phyloP scores from a whole-genome alignment of 768 basidiomycete species.

The Kwoniella dejecticola region DNA sequence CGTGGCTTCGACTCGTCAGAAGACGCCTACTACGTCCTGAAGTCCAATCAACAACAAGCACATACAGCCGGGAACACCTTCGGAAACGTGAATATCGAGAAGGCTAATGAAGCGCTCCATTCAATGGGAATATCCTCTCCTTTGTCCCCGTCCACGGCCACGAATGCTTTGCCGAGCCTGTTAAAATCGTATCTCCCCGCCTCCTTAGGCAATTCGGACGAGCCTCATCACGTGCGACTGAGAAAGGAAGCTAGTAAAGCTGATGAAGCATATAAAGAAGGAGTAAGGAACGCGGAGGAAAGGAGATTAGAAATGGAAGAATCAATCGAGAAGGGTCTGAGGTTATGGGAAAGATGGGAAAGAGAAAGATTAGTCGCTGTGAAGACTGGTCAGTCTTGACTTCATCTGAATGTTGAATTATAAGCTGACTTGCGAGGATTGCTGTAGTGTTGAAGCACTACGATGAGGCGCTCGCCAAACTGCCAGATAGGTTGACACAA shows the following conservation, averaged over 20 bases:
- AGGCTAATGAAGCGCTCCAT: slow-evolving; percentile 11
- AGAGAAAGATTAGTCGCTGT: slow-evolving; percentile 76
- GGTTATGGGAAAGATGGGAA: slow-evolving; percentile 81
- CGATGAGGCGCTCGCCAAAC: slow-evolving; percentile 72
- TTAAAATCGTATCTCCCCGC: slow-evolving; percentile 35
- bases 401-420: not conserved
- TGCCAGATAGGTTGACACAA: slow-evolving; percentile 69
- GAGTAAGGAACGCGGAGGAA: slow-evolving; percentile 78
- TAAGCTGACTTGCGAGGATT: no score
- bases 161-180: slow-evolving; percentile 40
- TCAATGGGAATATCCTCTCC: slow-evolving; percentile 27
- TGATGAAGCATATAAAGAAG: slow-evolving; percentile 74
- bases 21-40: slow-evolving; percentile 50
- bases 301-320: slow-evolving; percentile 86
- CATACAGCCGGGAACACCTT: not conserved
- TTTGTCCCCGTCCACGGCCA: slow-evolving; percentile 35
- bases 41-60: slow-evolving; percentile 19
- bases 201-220: slow-evolving; percentile 56
- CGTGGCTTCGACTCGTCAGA: slow-evolving; percentile 59
- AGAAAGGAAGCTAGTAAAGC: slow-evolving; percentile 79
- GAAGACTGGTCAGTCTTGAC: slow-evolving; percentile 66
- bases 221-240: slow-evolving; percentile 70
- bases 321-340: slow-evolving; percentile 77
- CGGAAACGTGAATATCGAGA: not conserved
- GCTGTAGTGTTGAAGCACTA: slow-evolving; percentile 75